Evolutionary conservation across 1,284 basidiomycete species (phyloP).

Genomic region (Cutaneotrichosporon curvatum): DNA sequence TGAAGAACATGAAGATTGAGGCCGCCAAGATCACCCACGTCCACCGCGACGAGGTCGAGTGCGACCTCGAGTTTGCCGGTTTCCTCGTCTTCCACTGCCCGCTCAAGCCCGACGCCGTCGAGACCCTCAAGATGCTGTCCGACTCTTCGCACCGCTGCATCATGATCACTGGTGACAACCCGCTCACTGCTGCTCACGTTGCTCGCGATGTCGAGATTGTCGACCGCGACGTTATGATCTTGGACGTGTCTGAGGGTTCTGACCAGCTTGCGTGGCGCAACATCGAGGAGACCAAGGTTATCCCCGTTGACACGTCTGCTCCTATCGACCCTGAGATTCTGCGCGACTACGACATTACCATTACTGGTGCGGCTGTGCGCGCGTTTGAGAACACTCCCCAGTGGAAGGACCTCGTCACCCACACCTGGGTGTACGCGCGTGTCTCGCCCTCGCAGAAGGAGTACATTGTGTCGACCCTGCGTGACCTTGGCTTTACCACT

Average conservation of each 20-base stretch:
- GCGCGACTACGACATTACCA: slow-evolving; percentile 81
- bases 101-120: slow-evolving; percentile 83
- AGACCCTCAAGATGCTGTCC: slow-evolving; percentile 80
- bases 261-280: slow-evolving; percentile 81
- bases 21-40: slow-evolving; percentile 76
- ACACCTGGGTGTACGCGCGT: slow-evolving; percentile 94
- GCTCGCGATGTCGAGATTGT: slow-evolving; percentile 92
- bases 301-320: slow-evolving; percentile 67
- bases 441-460: slow-evolving; percentile 95
- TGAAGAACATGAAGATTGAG: slow-evolving; percentile 69
- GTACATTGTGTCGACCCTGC: slow-evolving; percentile 78
- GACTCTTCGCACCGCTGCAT: slow-evolving; percentile 95
- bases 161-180: slow-evolving; percentile 98
- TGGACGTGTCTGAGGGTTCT: slow-evolving; percentile 78
- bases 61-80: slow-evolving; percentile 68
- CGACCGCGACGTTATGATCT: slow-evolving; percentile 81
- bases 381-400: slow-evolving; percentile 59
- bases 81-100: slow-evolving; percentile 97
- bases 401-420: slow-evolving; percentile 74
- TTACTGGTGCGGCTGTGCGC: slow-evolving; percentile 84
- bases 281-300: slow-evolving; percentile 80
- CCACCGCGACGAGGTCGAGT: slow-evolving; percentile 69
- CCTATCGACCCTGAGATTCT: slow-evolving; percentile 72
- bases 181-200: slow-evolving; percentile 86
- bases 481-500: slow-evolving; percentile 77